Conservation (phyloP, 1,284 basidiomycete species). For the Austroboletus niveus region DNA sequence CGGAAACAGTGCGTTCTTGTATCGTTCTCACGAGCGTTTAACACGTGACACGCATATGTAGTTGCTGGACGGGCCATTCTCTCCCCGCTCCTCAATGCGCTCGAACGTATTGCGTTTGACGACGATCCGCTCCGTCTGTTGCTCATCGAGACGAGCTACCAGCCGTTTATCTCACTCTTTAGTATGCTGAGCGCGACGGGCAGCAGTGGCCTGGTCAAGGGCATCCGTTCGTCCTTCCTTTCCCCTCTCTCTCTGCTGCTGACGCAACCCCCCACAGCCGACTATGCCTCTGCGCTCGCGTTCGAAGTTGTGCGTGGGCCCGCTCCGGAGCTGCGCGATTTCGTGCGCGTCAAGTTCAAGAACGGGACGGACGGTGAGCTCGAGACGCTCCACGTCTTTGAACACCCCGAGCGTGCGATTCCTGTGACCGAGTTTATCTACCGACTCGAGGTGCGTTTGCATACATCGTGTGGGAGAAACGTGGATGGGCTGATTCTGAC, state of each 20-base stretch:
- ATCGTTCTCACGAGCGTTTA: neutral
- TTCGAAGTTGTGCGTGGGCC: constrained; percentile 75
- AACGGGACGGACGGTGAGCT: constrained; percentile 69
- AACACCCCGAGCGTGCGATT: constrained; percentile 57
- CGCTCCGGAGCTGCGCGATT: constrained; percentile 72
- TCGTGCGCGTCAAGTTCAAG: constrained; percentile 80
- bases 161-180: constrained; percentile 85
- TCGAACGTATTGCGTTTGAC: constrained; percentile 75
- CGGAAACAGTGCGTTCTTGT: constrained; percentile 62
- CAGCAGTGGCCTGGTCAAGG: constrained; percentile 52
- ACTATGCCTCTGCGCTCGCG: constrained; percentile 74
- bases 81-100: constrained; percentile 63
- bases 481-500: too few relatives aligned
- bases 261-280: constrained; percentile 43
- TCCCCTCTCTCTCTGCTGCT: neutral
- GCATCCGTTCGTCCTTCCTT: constrained; percentile 53
- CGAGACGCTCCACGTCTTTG: constrained; percentile 62
- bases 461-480: too few relatives aligned
- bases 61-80: constrained; percentile 79
- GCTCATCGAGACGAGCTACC: constrained; percentile 77
- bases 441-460: constrained; percentile 57
- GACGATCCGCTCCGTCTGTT: constrained; percentile 75
- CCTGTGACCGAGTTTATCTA: constrained; percentile 76
- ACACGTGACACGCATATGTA: constrained; percentile 26
- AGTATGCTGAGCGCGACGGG: constrained; percentile 63